These are phyloP conservation scores for Aspergillus bertholletiae DNA, from an alignment of 495 filamentous ascomycete genomes.

Conservation along the genomic window DNA sequence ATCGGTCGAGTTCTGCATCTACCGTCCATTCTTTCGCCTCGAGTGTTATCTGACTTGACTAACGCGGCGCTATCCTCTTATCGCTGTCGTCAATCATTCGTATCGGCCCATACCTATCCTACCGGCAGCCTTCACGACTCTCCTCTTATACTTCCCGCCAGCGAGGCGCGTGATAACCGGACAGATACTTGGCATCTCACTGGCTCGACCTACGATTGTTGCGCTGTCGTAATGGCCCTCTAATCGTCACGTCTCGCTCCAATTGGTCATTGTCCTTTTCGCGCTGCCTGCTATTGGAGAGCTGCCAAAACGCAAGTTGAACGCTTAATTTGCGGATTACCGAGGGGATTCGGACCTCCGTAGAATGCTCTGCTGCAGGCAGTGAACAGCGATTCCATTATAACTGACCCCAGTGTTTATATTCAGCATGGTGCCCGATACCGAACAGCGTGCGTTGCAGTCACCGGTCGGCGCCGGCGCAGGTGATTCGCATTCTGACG, in stretches of 20 bases:
- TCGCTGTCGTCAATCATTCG: neutral
- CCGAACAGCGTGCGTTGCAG: constrained; percentile 7
- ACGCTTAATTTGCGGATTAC: neutral
- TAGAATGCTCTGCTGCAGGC: neutral
- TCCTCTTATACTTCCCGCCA: constrained; percentile 4
- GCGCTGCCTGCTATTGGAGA: constrained; percentile 5
- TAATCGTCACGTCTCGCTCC: constrained; percentile 3
- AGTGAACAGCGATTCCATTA: neutral
- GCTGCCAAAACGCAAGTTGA: neutral
- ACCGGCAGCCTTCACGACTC: too few relatives aligned
- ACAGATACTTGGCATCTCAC: constrained; percentile 3
- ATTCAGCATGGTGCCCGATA: constrained; percentile 15
- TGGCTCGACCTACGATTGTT: neutral
- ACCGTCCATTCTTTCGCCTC: neutral
- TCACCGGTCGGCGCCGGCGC: neutral
- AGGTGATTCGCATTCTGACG: constrained; percentile 19
- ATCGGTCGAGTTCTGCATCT: neutral
- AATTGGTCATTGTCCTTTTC: neutral
- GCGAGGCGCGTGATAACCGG: constrained; percentile 18
- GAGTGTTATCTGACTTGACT: neutral
- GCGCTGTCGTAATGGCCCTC: constrained; percentile 11
- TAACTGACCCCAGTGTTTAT: neutral
- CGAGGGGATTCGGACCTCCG: too few relatives aligned
- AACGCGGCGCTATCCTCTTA: neutral
- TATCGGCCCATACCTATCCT: neutral